phyloP scores from a whole-genome alignment of 495 filamentous ascomycete genomes.

The Friedmanniomyces simplex region DNA sequence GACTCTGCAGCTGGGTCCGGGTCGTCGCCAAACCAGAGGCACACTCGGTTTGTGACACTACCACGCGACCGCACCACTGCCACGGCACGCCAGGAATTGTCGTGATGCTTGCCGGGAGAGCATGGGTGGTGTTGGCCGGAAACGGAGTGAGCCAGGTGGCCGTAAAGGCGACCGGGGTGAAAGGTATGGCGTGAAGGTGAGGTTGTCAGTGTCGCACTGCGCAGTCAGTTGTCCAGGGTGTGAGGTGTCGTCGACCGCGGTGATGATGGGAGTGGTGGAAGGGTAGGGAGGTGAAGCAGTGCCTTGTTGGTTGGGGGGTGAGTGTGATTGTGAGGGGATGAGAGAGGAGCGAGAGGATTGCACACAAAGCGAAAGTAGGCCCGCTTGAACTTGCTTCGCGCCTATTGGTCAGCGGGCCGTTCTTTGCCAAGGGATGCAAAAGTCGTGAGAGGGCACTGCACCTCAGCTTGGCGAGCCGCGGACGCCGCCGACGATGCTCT shows the following conservation, averaged over 20 bases:
- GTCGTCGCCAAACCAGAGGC: background rate
- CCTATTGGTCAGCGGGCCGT: no score
- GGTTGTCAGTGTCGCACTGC: background rate
- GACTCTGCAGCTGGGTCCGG: background rate
- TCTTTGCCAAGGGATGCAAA: no score
- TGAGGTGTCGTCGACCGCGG: background rate
- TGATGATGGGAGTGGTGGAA: background rate
- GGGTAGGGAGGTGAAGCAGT: background rate
- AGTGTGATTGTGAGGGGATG: background rate
- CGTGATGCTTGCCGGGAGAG: background rate
- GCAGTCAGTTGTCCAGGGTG: background rate
- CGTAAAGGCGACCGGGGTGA: background rate
- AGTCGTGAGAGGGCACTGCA: no score
- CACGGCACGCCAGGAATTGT: background rate
- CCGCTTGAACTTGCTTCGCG: no score
- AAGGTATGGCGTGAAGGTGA: background rate
- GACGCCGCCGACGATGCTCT: no score
- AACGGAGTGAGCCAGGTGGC: background rate
- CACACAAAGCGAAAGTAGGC: background rate
- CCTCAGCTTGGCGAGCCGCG: no score
- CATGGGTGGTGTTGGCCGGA: background rate
- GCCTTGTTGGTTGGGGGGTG: background rate
- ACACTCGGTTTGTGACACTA: background rate
- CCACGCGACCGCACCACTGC: background rate
- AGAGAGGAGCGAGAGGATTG: background rate